Evolutionary conservation across 2,329 filamentous ascomycete species (phyloP).

Genomic region (Apiospora sp.): DNA sequence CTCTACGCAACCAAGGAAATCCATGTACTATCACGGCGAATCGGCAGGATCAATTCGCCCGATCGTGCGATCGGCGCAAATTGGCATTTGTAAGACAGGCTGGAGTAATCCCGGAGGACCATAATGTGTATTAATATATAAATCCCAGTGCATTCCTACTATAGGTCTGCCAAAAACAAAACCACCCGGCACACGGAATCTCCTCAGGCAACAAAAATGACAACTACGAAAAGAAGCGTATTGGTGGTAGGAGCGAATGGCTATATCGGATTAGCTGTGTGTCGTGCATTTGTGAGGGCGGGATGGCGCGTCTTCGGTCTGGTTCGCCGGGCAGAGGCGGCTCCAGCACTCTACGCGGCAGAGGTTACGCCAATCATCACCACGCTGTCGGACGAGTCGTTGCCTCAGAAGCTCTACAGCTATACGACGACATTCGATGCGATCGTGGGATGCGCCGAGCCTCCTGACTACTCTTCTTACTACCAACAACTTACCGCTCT

Average conservation of each 20-base stretch:
- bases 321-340: constrained; percentile 45
- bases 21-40: neutral
- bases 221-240: constrained; percentile 36
- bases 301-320: constrained; percentile 56
- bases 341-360: constrained; percentile 39
- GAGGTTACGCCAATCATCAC: constrained; percentile 53
- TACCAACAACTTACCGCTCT: constrained; percentile 47
- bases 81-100: neutral
- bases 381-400: constrained; percentile 43
- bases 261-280: constrained; percentile 55
- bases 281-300: constrained; percentile 52
- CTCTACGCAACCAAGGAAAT: neutral
- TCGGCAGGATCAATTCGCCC: constrained; percentile 10
- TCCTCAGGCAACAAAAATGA: neutral
- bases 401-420: constrained; percentile 39
- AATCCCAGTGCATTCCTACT: neutral
- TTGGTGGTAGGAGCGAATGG: constrained; percentile 58
- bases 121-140: constrained; percentile 12
- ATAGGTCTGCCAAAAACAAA: neutral
- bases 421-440: constrained; percentile 47
- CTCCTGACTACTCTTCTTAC: constrained; percentile 49
- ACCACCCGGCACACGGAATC: neutral
- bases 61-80: neutral
- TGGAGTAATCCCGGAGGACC: neutral
- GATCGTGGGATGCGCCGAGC: constrained; percentile 53